A percentile compares a stretch with the other conserved stretches of the same genome.
Evolutionary conservation across 2,329 filamentous ascomycete genomes (phyloP).

Genomic region (Paramyrothecium roridum): DNA sequence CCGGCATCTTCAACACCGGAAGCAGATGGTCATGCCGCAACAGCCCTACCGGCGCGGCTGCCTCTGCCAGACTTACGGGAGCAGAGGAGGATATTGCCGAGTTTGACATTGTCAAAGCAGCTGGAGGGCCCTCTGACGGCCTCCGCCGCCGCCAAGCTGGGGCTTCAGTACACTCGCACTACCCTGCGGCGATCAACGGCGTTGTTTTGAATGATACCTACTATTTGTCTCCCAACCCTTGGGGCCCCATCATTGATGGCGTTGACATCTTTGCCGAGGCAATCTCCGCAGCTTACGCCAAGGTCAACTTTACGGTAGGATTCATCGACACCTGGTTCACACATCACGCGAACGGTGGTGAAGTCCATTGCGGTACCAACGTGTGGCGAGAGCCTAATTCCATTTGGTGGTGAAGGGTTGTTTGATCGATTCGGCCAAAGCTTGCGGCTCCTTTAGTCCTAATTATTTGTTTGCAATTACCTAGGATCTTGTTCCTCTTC

Average conservation of each 20-base stretch:
- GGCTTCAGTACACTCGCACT: conserved; percentile 8
- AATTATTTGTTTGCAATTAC: too few species aligned
- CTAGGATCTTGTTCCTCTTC: too few species aligned
- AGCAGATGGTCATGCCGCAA: not conserved
- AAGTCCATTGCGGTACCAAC: conserved; percentile 21
- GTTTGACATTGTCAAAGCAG: not conserved
- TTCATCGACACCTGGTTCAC: conserved; percentile 17
- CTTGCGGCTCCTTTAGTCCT: too few species aligned
- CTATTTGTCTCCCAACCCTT: conserved; percentile 15
- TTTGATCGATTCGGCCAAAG: too few species aligned
- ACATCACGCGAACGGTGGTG: conserved; percentile 16
- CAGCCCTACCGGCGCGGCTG: not conserved
- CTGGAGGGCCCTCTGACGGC: not conserved
- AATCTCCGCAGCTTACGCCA: conserved; percentile 10
- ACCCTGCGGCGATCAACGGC: conserved; percentile 15
- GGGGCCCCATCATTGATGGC: conserved; percentile 15
- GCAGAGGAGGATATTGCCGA: not conserved
- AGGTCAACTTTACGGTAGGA: conserved; percentile 10
- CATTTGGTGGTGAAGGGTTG: conserved; percentile 12
- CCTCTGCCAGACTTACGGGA: not conserved
- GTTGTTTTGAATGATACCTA: conserved; percentile 16
- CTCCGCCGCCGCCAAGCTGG: not conserved
- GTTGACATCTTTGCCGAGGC: conserved; percentile 15
- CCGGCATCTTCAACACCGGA: conserved; percentile 11
- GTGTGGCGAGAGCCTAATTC: conserved; percentile 11